phyloP scores from a whole-genome alignment of 2,329 filamentous ascomycete species.

The Botryotinia globosa region DNA sequence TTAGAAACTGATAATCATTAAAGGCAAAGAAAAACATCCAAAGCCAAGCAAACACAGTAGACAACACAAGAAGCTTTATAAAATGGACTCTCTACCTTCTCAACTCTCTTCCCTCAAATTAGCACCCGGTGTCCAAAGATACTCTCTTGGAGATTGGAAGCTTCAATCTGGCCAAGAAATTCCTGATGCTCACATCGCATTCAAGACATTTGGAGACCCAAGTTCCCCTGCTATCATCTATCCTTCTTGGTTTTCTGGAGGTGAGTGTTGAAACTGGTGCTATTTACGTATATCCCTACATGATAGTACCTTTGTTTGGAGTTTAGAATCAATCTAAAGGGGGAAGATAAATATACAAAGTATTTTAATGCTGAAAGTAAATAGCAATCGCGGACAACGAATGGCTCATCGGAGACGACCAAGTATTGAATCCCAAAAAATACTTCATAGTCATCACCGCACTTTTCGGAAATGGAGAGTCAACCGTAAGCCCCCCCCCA shows the following conservation, averaged over 20 bases:
- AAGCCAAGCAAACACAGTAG: neutral
- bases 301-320: no score
- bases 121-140: slow-evolving; percentile 43
- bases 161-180: slow-evolving; percentile 64
- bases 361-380: slow-evolving; percentile 16
- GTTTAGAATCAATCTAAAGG: neutral
- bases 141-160: slow-evolving; percentile 61
- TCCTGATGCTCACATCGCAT: slow-evolving; percentile 65
- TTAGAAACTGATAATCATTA: neutral
- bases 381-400: slow-evolving; percentile 64
- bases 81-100: neutral
- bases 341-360: no score
- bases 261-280: slow-evolving; percentile 39
- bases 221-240: slow-evolving; percentile 67
- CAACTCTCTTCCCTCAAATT: neutral
- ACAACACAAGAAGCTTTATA: neutral
- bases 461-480: slow-evolving; percentile 67
- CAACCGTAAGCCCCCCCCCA: slow-evolving; percentile 40
- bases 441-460: slow-evolving; percentile 69
- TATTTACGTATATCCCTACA: neutral
- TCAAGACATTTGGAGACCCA: slow-evolving; percentile 69
- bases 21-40: neutral
- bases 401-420: slow-evolving; percentile 58
- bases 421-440: slow-evolving; percentile 58
- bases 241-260: slow-evolving; percentile 71